Conservation (phyloP, 768 basidiomycete genomes). For the Lactarius deliciosus region DNA sequence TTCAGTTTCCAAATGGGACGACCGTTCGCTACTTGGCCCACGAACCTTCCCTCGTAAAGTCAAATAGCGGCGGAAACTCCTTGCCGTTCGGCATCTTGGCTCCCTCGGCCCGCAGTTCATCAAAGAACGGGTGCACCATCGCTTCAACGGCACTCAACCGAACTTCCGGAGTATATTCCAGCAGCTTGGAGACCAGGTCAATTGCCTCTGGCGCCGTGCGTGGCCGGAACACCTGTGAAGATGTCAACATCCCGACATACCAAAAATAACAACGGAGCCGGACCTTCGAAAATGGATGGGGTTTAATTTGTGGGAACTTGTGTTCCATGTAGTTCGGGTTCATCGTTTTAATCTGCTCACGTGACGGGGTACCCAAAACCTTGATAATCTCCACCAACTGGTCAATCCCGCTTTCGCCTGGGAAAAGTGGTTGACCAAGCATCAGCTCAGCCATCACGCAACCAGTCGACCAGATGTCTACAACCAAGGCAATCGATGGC, state of each 20-base stretch:
- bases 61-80: constrained; percentile 90
- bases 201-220: constrained; percentile 96
- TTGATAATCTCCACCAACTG: constrained; percentile 99
- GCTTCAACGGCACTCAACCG: constrained; percentile 88
- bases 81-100: constrained; percentile 96
- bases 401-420: constrained; percentile 98
- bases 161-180: constrained; percentile 97
- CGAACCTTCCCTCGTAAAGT: constrained; percentile 95
- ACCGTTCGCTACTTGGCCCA: constrained; percentile 13
- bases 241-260: constrained; percentile 14
- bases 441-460: constrained; percentile 99
- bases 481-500: neutral
- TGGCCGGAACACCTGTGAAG: constrained; percentile 87
- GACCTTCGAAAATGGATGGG: constrained; percentile 98
- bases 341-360: constrained; percentile 99
- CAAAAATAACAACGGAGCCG: constrained; percentile 7
- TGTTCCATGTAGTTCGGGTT: constrained; percentile 99
- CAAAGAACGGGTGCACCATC: constrained; percentile 96
- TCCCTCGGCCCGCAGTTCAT: constrained; percentile 88
- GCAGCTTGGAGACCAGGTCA: constrained; percentile 88
- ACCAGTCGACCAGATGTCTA: constrained; percentile 99
- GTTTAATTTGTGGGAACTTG: constrained; percentile 99
- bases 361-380: constrained; percentile 94
- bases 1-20: neutral
- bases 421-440: constrained; percentile 98